These are phyloP conservation scores for Candida ovalis DNA, from an alignment of 805 yeast genomes.

Conservation along the genomic window DNA sequence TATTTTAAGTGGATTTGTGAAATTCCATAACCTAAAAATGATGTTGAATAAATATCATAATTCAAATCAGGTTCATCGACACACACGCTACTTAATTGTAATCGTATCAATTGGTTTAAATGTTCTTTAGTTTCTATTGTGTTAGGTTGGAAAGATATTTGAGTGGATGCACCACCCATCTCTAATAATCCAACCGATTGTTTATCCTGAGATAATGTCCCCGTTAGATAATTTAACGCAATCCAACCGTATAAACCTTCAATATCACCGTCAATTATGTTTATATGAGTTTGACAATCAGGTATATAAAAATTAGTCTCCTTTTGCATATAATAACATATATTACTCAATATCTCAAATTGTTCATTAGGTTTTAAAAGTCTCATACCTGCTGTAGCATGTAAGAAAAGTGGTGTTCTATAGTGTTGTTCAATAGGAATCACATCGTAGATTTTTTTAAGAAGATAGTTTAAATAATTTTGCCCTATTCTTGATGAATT, in stretches of 20 bases:
- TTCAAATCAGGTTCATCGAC: slow-evolving; percentile 23
- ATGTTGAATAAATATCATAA: slow-evolving; percentile 47
- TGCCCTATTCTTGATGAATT: slow-evolving; percentile 49
- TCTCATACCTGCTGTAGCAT: slow-evolving; percentile 70
- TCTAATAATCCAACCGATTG: slow-evolving; percentile 55
- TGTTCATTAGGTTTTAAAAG: slow-evolving; percentile 47
- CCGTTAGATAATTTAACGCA: slow-evolving; percentile 52
- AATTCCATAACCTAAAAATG: slow-evolving; percentile 60
- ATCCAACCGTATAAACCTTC: slow-evolving; percentile 72
- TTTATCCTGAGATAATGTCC: slow-evolving; percentile 33
- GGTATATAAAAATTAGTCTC: slow-evolving; percentile 54
- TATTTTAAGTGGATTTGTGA: slow-evolving; percentile 50
- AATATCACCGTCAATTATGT: slow-evolving; percentile 57
- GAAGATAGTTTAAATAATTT: slow-evolving; percentile 46
- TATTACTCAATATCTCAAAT: slow-evolving; percentile 38
- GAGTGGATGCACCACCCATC: slow-evolving; percentile 66
- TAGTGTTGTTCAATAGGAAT: slow-evolving; percentile 58
- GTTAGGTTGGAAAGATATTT: slow-evolving; percentile 61
- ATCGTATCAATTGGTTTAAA: slow-evolving; percentile 40
- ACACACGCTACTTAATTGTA: slow-evolving; percentile 38
- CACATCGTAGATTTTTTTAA: slow-evolving; percentile 43
- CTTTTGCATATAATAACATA: slow-evolving; percentile 46
- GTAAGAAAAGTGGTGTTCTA: slow-evolving; percentile 65
- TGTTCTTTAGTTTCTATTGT: slow-evolving; percentile 41
- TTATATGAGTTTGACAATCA: slow-evolving; percentile 57